A percentile compares a stretch with the other conserved stretches of the same genome.
Evolutionary conservation across 495 filamentous ascomycete species (phyloP).

Genomic region (Penicillium subrubescens): DNA sequence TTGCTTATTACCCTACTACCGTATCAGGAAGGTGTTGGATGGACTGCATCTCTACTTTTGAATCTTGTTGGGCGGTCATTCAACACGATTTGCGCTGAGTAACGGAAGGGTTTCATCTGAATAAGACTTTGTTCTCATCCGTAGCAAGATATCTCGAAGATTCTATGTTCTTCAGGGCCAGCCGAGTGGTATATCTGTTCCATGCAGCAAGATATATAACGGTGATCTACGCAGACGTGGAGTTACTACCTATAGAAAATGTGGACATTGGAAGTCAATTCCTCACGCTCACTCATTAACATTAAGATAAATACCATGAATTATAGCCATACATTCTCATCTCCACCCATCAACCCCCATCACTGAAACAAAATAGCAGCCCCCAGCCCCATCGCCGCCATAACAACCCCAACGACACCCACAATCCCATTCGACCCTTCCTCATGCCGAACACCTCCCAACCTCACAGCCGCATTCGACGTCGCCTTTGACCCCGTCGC

Average conservation of each 20-base stretch:
- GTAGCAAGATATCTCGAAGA: too few species aligned
- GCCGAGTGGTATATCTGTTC: too few species aligned
- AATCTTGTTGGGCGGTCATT: neutral
- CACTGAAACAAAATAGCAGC: constrained; percentile 13
- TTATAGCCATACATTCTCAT: neutral
- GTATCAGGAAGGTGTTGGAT: neutral
- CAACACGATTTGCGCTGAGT: neutral
- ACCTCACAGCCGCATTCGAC: constrained; percentile 15
- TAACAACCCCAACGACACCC: constrained; percentile 5
- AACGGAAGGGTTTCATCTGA: neutral
- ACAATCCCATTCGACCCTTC: constrained; percentile 8
- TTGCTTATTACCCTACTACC: neutral
- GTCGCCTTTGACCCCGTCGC: constrained; percentile 2
- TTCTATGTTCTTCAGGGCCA: too few species aligned
- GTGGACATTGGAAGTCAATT: too few species aligned
- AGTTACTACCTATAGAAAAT: too few species aligned
- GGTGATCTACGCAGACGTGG: too few species aligned
- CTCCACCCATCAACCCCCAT: neutral
- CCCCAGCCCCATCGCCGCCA: constrained; percentile 12
- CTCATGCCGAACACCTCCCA: neutral
- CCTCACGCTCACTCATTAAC: neutral
- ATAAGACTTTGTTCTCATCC: neutral
- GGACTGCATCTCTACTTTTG: neutral
- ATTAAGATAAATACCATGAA: neutral
- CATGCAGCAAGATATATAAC: too few species aligned